Evolutionary conservation across 768 basidiomycete species (phyloP), one percentile per base, ranked within the genome.

Genomic region (Termitomyces sp.): DNA sequence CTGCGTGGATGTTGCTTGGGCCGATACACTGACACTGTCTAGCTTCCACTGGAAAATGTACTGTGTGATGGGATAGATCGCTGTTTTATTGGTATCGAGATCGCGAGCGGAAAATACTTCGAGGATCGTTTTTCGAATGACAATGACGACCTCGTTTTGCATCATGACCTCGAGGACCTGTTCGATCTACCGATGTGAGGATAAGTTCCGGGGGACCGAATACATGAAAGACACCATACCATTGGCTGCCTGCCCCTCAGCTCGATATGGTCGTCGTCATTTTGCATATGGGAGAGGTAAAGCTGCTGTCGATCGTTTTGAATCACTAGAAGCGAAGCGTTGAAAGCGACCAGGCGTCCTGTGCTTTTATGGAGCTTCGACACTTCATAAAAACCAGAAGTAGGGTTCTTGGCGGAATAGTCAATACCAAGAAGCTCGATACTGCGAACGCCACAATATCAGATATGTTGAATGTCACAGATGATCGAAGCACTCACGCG

Each of bases 11-110:
- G 62, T 60, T 13, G 63, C 66, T 55, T 76, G 73, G 2, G 68
- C 59, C 41, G 65, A 64, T 35, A 84, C 67, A 27, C 71, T 66
- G 57, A 81, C 71, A 29, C 70, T 77, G 65, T 86, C 84, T 39
- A 85, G 69, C n/a, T 70, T 73, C 80, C 81, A 86, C 41, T 72
- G 80, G 73, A 81, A 85, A 49, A 68, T 65, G 67, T 80, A 72
- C 29, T 66, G 67, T 13, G 76, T 70, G 39, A 81, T 61, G 1
- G 85, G 83, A 33, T 74, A 69, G 5, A 81, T 64, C 33, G 70
- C 56, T 5, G 33, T 56, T 41, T 38, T 53, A 16, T 57, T 52
- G n/a, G 64, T 53, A 13, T 63, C 62, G 6, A 70, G 65, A 12
- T 59, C 53, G 18, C 69, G 60, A 7, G 75, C 61, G 15, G 69